phyloP scores from a whole-genome alignment of 495 filamentous ascomycete genomes.

The Ramalina peruviana region DNA sequence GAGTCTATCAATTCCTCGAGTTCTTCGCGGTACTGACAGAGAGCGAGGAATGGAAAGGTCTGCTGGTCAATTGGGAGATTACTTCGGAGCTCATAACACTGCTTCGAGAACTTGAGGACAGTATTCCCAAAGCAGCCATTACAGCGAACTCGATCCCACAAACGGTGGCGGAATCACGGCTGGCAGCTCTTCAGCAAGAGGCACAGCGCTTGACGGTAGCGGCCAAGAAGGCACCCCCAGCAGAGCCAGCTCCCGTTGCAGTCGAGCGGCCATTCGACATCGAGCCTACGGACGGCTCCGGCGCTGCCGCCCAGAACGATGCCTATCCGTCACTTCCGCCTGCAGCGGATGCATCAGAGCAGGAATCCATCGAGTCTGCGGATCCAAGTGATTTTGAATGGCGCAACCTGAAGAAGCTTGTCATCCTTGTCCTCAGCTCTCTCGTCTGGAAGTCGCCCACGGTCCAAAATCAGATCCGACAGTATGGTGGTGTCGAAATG shows the following conservation, averaged over 20 bases:
- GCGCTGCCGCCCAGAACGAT: constrained; percentile 14
- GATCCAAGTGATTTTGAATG: constrained; percentile 68
- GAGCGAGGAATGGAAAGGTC: constrained; percentile 47
- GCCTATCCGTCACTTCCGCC: constrained; percentile 21
- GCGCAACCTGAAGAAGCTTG: constrained; percentile 83
- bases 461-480: constrained; percentile 75
- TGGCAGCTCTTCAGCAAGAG: constrained; percentile 16
- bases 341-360: constrained; percentile 27
- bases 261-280: constrained; percentile 45
- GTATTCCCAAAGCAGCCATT: constrained; percentile 60
- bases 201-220: constrained; percentile 9
- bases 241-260: constrained; percentile 28
- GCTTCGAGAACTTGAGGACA: constrained; percentile 72
- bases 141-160: constrained; percentile 22
- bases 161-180: constrained; percentile 17
- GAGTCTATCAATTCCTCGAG: constrained; percentile 82
- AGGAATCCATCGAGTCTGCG: constrained; percentile 36
- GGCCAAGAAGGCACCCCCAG: background rate
- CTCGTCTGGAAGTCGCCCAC: constrained; percentile 65
- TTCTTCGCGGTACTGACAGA: constrained; percentile 88
- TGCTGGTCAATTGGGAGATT: constrained; percentile 80
- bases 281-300: constrained; percentile 26
- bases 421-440: constrained; percentile 73
- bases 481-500: constrained; percentile 65
- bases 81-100: constrained; percentile 71